Conservation (phyloP, 1,139 yeast species). For the Blastobotrys indianensis region DNA sequence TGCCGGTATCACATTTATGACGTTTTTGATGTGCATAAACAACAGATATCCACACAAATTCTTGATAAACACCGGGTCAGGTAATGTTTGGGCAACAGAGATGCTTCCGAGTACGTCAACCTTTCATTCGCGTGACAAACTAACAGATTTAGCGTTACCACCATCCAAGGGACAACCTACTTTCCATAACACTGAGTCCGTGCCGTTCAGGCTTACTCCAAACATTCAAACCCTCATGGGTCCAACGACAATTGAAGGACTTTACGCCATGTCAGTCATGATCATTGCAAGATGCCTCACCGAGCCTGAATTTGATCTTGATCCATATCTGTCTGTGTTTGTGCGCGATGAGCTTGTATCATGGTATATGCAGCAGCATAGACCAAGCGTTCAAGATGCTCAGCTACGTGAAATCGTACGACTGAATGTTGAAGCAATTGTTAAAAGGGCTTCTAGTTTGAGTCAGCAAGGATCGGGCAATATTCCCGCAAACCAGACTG, state of each 20-base stretch:
- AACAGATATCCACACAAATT: constrained; percentile 93
- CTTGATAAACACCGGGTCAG: constrained; percentile 72
- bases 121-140: constrained; percentile 12
- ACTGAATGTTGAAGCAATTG: constrained; percentile 79
- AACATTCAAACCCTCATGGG: constrained; percentile 92
- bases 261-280: constrained; percentile 78
- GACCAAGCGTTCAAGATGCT: constrained; percentile 64
- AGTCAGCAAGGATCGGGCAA: constrained; percentile 75
- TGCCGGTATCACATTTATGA: constrained; percentile 90
- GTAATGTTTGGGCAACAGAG: constrained; percentile 90
- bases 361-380: constrained; percentile 79
- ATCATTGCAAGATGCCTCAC: constrained; percentile 82
- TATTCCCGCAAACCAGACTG: constrained; percentile 85
- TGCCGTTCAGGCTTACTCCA: constrained; percentile 95
- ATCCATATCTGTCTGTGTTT: constrained; percentile 77
- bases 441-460: constrained; percentile 55
- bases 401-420: constrained; percentile 84
- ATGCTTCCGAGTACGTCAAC: constrained; percentile 75
- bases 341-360: constrained; percentile 92
- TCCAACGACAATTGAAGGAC: constrained; percentile 85
- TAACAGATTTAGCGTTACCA: constrained; percentile 29
- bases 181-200: constrained; percentile 89
- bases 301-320: constrained; percentile 78
- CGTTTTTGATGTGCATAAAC: constrained; percentile 92
- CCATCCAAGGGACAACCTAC: constrained; percentile 70